Percentiles rank a stretch among this genome's conserved stretches.
phyloP scores from a whole-genome alignment of 2,329 filamentous ascomycete genomes.

The Penicillium hesseltinei region DNA sequence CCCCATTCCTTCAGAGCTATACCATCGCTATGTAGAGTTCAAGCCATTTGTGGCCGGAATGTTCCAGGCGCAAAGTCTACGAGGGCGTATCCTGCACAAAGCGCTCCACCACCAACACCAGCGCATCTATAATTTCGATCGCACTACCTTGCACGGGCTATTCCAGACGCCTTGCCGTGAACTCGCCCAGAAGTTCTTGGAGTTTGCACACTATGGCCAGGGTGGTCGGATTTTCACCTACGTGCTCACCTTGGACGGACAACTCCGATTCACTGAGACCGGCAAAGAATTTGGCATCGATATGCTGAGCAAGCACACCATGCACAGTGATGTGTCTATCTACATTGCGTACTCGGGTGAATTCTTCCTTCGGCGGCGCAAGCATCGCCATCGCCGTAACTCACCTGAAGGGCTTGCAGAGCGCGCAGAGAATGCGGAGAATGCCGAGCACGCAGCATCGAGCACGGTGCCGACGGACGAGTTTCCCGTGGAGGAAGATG shows the following conservation, averaged over 20 bases:
- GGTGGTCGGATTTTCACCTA: slow-evolving; percentile 89
- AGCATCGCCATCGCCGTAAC: slow-evolving; percentile 43
- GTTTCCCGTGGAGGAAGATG: slow-evolving; percentile 32
- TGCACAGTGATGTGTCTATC: slow-evolving; percentile 89
- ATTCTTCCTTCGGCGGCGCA: slow-evolving; percentile 78
- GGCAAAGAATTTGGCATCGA: slow-evolving; percentile 95
- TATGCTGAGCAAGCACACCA: slow-evolving; percentile 89
- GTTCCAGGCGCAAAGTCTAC: slow-evolving; percentile 75
- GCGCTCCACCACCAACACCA: slow-evolving; percentile 87
- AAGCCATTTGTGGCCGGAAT: slow-evolving; percentile 84
- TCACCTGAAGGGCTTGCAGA: slow-evolving; percentile 10
- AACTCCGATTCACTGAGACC: slow-evolving; percentile 90
- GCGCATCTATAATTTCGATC: slow-evolving; percentile 85
- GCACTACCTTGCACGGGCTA: slow-evolving; percentile 67
- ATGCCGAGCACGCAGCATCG: neutral
- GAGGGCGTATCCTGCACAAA: slow-evolving; percentile 76
- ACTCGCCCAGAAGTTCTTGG: slow-evolving; percentile 76
- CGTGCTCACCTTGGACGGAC: slow-evolving; percentile 79
- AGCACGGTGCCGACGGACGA: slow-evolving; percentile 34
- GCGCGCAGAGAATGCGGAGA: neutral
- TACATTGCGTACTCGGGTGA: slow-evolving; percentile 93
- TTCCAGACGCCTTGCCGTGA: slow-evolving; percentile 67
- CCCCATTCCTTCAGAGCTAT: slow-evolving; percentile 74
- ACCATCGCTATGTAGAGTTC: slow-evolving; percentile 93
- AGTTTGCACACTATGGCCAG: slow-evolving; percentile 81